Conservation (phyloP, 768 basidiomycete species). For the Leccinum rimulosum region DNA sequence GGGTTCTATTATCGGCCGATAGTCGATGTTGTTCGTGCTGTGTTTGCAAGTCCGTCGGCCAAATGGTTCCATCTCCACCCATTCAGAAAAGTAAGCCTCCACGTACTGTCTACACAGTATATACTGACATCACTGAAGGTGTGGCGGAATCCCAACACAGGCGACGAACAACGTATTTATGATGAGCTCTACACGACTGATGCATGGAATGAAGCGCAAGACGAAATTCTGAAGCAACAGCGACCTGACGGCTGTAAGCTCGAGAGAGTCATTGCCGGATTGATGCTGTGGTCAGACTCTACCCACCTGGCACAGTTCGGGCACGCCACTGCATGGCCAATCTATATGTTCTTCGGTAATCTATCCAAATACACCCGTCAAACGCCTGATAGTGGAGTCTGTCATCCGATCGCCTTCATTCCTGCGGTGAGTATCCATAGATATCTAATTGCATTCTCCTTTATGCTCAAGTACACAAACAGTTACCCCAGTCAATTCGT, state of each 20-base stretch:
- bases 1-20: not conserved
- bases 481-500: not conserved
- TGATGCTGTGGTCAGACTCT: not conserved
- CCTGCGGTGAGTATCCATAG: not conserved
- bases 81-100: not conserved
- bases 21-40: not conserved
- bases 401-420: not conserved
- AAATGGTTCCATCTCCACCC: not conserved
- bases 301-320: not conserved
- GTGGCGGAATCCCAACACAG: not conserved
- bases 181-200: not conserved
- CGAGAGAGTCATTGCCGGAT: not conserved
- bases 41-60: not conserved
- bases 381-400: not conserved
- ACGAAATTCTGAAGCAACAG: not conserved
- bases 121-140: not conserved
- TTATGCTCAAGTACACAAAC: not conserved
- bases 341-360: not conserved
- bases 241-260: not conserved
- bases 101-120: not conserved
- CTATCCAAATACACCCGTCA: not conserved
- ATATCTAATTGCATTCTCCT: not conserved
- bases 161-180: not conserved
- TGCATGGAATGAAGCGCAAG: not conserved
- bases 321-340: not conserved